Evolutionary conservation across 139 green algal genomes (phyloP), one percentile per base, ranked within the genome.

Genomic region (Chlamydomonas sp.): DNA sequence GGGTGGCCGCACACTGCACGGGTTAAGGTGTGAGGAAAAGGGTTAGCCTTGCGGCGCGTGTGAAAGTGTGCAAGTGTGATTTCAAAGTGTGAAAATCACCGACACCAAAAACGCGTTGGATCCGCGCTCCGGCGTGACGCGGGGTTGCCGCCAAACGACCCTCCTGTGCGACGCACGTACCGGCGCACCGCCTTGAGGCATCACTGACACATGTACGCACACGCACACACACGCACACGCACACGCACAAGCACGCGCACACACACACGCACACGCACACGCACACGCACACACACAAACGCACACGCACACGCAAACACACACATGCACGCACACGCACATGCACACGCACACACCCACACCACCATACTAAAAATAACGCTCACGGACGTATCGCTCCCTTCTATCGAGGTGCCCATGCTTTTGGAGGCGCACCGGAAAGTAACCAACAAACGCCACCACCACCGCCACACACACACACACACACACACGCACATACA

Each of bases 1-100:
- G 81, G 81, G 48, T 80, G 73, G 3, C 66, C 75, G 3, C 69
- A 76, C 60, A 87, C 54, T 64, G 54, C 8, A 16, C 13, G 43
- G 16, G 43, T 13, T 26, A 54, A 13, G 43, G 43, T 13, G 43
- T 16, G 16, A 13, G 16, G 13, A 54, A 16, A 13, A 54, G 43
- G 13, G 43, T 13, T 54, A 13, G 16, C 43, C 43, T 26, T 54
- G 43, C 43, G 16, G 43, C 43, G 16, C 13, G 43, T 26, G 16
- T 26, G 43, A 57, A 16, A 57, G 47, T 28, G 47, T 28, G 16
- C 20, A 57, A 28, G 47, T 57, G 16, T 28, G 16, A 28, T 57
- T 57, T 57, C 47, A 57, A 57, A 57, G 47, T 57, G 22, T 22
- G 20, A 57, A 57, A 57, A 57, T 57, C 24, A n/a, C n/a, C n/a